Evolutionary conservation across 495 filamentous ascomycete species (phyloP).

Genomic region (Podospora didyma): DNA sequence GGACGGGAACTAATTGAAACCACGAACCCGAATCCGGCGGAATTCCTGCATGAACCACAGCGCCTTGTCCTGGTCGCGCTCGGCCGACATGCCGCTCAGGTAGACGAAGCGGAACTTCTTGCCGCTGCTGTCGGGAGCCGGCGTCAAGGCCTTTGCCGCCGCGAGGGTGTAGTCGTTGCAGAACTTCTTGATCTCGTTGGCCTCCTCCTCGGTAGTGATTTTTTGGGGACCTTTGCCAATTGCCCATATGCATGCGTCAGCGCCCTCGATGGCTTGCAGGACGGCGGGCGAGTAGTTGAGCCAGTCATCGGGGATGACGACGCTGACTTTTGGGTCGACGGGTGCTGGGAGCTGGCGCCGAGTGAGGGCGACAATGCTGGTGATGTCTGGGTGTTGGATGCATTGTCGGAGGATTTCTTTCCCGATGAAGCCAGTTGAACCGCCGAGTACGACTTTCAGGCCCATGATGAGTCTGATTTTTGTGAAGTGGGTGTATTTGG

Average conservation of each 20-base stretch:
- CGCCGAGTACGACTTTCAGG: background rate
- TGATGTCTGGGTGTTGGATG: background rate
- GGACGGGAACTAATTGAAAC: background rate
- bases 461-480: background rate
- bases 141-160: background rate
- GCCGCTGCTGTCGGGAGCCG: background rate
- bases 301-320: background rate
- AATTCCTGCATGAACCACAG: background rate
- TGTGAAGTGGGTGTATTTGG: background rate
- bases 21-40: background rate
- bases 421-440: background rate
- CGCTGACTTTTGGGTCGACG: background rate
- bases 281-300: background rate
- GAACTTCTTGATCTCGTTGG: background rate
- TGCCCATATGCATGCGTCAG: background rate
- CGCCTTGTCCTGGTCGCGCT: background rate
- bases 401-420: background rate
- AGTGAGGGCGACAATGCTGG: background rate
- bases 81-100: background rate
- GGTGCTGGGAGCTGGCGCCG: background rate
- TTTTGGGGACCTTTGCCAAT: too few relatives aligned
- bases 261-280: background rate
- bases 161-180: background rate
- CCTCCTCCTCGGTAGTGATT: too few relatives aligned
- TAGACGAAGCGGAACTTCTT: background rate